phyloP scores from a whole-genome alignment of 495 filamentous ascomycete genomes.

The Aspergillus sclerotiicarbonarius region DNA sequence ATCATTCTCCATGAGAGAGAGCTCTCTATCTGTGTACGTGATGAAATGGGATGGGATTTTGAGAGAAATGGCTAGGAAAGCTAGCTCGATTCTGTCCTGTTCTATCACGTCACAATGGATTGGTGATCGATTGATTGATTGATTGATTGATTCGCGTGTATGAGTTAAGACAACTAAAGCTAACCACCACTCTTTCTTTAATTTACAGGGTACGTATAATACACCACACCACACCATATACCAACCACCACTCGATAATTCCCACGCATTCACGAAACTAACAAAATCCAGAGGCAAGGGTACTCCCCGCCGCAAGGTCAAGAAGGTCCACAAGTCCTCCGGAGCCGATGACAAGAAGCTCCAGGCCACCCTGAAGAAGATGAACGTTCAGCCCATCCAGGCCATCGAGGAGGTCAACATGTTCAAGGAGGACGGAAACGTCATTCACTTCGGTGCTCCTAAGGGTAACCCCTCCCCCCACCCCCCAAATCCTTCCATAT shows the following conservation, averaged over 20 bases:
- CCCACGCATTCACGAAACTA: background rate
- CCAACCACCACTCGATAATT: background rate
- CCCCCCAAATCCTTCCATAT: background rate
- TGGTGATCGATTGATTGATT: background rate
- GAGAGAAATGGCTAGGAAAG: too few relatives aligned
- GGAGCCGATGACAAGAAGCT: slow-evolving; percentile 99
- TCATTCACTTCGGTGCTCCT: slow-evolving; percentile 96
- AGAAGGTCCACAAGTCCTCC: slow-evolving; percentile 90
- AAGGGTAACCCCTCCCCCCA: slow-evolving; percentile 62
- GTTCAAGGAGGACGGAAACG: slow-evolving; percentile 99
- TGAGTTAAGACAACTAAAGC: slow-evolving; percentile 1
- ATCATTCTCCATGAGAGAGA: too few relatives aligned
- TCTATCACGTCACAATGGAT: background rate
- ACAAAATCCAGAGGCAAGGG: slow-evolving; percentile 78
- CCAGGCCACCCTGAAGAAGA: slow-evolving; percentile 89
- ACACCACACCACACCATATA: background rate
- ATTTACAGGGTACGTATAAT: slow-evolving; percentile 24
- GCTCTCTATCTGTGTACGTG: too few relatives aligned
- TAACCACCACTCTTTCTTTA: slow-evolving; percentile 9
- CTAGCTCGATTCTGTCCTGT: too few relatives aligned
- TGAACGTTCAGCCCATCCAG: slow-evolving; percentile 96
- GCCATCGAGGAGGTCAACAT: slow-evolving; percentile 99
- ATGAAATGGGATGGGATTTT: too few relatives aligned
- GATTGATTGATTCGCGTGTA: background rate
- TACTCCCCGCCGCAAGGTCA: slow-evolving; percentile 94